Conservation (phyloP, 345 rosid species). For the Ceriops decandra region DNA sequence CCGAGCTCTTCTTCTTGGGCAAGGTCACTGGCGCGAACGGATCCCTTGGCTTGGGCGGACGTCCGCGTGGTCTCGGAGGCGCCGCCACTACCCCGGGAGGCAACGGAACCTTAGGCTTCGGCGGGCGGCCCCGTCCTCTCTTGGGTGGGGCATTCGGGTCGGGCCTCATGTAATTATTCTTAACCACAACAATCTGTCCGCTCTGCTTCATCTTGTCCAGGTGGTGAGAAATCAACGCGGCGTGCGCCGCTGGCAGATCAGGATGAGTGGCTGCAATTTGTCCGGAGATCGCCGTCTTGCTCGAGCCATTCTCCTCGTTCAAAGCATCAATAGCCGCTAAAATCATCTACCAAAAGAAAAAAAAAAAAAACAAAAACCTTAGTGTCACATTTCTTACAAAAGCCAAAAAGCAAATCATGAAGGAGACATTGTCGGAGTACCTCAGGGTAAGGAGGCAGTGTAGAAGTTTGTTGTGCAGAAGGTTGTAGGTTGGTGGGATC, state of each 20-base stretch:
- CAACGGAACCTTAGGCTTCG: conserved; percentile 45
- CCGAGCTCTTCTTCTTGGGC: conserved; percentile 14
- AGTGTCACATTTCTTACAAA: background rate
- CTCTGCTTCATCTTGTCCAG: conserved; percentile 58
- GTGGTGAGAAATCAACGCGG: conserved; percentile 55
- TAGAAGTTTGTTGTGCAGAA: background rate
- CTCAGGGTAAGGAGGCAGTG: conserved; percentile 38
- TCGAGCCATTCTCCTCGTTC: conserved; percentile 48
- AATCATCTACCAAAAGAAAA: conserved; percentile 45
- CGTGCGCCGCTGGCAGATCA: conserved; percentile 56
- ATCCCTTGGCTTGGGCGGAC: conserved; percentile 64
- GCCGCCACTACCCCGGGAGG: conserved; percentile 25
- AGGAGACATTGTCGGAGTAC: conserved; percentile 2
- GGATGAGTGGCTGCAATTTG: conserved; percentile 56
- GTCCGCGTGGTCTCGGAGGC: conserved; percentile 66
- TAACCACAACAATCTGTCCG: conserved; percentile 56
- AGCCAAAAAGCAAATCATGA: background rate
- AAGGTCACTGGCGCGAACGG: conserved; percentile 29
- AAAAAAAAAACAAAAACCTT: background rate
- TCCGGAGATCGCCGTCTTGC: conserved; percentile 52
- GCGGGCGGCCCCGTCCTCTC: conserved; percentile 93
- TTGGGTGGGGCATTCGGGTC: conserved; percentile 72
- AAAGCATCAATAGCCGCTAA: conserved; percentile 65
- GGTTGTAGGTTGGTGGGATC: background rate
- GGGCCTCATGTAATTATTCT: conserved; percentile 77